These are phyloP conservation scores for Rhizoctonia solani DNA, from an alignment of 1,284 basidiomycete species.

Conservation along the genomic window DNA sequence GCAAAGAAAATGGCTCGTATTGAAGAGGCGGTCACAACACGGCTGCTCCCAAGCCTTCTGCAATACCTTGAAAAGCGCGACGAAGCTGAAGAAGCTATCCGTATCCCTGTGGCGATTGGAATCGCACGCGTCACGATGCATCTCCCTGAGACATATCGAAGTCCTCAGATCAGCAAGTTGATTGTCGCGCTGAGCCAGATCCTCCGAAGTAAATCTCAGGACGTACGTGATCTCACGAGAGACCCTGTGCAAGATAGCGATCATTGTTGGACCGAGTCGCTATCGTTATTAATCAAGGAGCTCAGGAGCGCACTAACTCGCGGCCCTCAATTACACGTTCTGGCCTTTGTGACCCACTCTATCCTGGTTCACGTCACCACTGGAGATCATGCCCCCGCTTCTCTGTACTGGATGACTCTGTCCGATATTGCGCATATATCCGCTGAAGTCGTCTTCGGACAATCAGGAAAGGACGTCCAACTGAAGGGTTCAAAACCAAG, in stretches of 20 bases:
- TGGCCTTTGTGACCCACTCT: conserved; percentile 85
- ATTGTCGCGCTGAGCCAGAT: conserved; percentile 87
- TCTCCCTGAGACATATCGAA: conserved; percentile 71
- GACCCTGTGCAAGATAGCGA: conserved; percentile 81
- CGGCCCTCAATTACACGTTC: conserved; percentile 92
- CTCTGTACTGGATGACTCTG: conserved; percentile 72
- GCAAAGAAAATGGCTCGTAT: conserved; percentile 50
- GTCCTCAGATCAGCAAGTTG: conserved; percentile 76
- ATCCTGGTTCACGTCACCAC: conserved; percentile 80
- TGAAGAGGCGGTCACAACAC: conserved; percentile 74
- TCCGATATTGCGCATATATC: conserved; percentile 82
- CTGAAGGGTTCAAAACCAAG: conserved; percentile 93
- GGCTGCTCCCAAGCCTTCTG: conserved; percentile 77
- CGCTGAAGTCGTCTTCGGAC: conserved; percentile 93
- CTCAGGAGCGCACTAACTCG: conserved; percentile 81
- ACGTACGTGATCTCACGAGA: conserved; percentile 90
- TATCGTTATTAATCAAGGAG: conserved; percentile 78
- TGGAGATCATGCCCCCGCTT: conserved; percentile 60
- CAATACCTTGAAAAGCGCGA: conserved; percentile 82
- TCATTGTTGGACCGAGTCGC: conserved; percentile 76
- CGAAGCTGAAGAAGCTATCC: conserved; percentile 79
- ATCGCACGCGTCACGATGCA: conserved; percentile 84
- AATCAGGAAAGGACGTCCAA: conserved; percentile 88
- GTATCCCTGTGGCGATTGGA: conserved; percentile 88
- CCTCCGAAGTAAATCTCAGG: conserved; percentile 90